Conservation (phyloP, 768 basidiomycete species). For the Suillus sp. region DNA sequence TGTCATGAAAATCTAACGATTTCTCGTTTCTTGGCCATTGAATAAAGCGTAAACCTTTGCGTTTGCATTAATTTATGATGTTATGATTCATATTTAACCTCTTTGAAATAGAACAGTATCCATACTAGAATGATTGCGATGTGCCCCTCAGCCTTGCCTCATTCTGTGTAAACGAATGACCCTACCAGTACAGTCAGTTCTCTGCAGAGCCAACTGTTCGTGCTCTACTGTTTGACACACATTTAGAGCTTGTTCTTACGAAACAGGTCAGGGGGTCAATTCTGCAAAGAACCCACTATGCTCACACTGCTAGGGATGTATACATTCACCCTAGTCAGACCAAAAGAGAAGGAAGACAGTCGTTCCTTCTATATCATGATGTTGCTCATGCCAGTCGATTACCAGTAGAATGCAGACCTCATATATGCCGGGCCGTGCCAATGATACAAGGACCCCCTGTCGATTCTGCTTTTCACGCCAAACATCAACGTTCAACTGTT, state of each 20-base stretch:
- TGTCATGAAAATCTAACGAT: background rate
- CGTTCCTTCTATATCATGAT: background rate
- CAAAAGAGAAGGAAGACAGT: too few species aligned
- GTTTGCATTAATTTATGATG: background rate
- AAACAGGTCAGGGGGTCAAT: background rate
- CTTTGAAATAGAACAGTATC: background rate
- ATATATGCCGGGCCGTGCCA: background rate
- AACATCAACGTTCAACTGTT: background rate
- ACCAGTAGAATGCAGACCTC: background rate
- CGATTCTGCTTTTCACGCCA: background rate
- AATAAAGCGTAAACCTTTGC: background rate
- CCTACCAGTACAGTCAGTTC: background rate
- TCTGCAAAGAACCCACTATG: background rate
- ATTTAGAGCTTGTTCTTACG: background rate
- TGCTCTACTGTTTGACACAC: background rate
- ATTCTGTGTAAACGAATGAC: background rate
- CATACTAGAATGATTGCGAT: background rate
- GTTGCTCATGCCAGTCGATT: background rate
- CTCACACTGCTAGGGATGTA: background rate
- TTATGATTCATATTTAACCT: background rate
- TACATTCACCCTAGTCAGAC: too few species aligned
- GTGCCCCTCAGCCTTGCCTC: background rate
- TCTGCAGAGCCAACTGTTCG: background rate
- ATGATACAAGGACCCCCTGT: background rate
- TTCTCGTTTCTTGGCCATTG: background rate